phyloP scores from a whole-genome alignment of 2,329 filamentous ascomycete genomes.

The Trichoderma cornu-damae region DNA sequence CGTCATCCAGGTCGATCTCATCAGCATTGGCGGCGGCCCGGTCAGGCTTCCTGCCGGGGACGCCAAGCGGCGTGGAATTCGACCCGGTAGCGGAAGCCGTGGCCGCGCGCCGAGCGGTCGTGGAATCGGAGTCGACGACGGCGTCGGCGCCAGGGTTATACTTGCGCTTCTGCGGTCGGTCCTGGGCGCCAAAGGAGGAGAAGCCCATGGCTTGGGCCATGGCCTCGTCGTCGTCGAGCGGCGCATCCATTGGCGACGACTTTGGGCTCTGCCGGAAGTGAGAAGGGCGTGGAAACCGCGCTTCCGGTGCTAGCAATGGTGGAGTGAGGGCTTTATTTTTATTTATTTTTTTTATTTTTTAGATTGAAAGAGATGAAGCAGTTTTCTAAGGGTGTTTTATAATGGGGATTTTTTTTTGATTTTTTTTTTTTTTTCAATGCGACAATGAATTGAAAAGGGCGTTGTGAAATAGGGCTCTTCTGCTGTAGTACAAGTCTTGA shows the following conservation, averaged over 20 bases:
- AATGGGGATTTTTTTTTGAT: neutral
- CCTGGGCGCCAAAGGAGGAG: conserved; percentile 58
- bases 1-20: conserved; percentile 43
- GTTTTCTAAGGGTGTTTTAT: too few relatives aligned
- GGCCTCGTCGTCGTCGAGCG: conserved; percentile 32
- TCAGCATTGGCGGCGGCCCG: conserved; percentile 34
- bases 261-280: too few relatives aligned
- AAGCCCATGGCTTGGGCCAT: conserved; percentile 68
- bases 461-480: neutral
- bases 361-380: too few relatives aligned
- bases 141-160: conserved; percentile 55
- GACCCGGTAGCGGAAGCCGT: conserved; percentile 31
- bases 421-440: neutral
- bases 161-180: conserved; percentile 55
- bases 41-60: conserved; percentile 11
- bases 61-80: conserved; percentile 36
- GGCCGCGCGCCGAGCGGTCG: conserved; percentile 25
- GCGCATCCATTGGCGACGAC: conserved; percentile 22
- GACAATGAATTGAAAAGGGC: neutral
- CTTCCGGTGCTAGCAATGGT: neutral
- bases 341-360: neutral
- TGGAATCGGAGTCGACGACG: conserved; percentile 27
- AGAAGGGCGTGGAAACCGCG: too few relatives aligned
- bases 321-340: neutral
- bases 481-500: too few relatives aligned